phyloP scores from a whole-genome alignment of 768 basidiomycete species.

The Boletus tomentosulus region DNA sequence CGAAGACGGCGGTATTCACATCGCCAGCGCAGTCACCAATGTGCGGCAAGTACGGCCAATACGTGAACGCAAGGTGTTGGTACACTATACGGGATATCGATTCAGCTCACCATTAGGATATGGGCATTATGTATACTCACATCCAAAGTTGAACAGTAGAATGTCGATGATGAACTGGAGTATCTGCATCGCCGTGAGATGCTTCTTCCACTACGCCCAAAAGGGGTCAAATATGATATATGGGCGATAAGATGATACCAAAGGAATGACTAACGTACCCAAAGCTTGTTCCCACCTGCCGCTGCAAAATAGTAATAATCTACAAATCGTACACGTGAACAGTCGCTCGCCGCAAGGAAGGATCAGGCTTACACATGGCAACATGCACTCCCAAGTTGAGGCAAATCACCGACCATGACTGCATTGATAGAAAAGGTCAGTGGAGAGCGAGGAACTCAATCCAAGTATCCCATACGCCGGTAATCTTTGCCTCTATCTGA shows the following conservation, averaged over 20 bases:
- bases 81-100: conserved; percentile 12
- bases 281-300: conserved; percentile 49
- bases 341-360: neutral
- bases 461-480: conserved; percentile 50
- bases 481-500: conserved; percentile 85
- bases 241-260: neutral
- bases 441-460: neutral
- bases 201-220: conserved; percentile 23
- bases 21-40: conserved; percentile 26
- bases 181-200: conserved; percentile 27
- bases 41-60: conserved; percentile 22
- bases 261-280: conserved; percentile 13
- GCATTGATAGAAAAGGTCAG: conserved; percentile 3
- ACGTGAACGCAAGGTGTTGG: conserved; percentile 25
- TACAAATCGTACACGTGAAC: conserved; percentile 27
- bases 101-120: neutral
- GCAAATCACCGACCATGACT: conserved; percentile 90
- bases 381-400: conserved; percentile 91
- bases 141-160: conserved; percentile 15
- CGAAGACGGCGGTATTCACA: conserved; percentile 13
- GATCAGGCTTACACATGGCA: conserved; percentile 75
- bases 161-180: conserved; percentile 24
- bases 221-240: neutral
- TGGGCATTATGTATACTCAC: conserved; percentile 12
- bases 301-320: conserved; percentile 99